Base-by-base conservation (phyloP, 2,329 filamentous ascomycete species). In the Clonostachys solani region DNA sequence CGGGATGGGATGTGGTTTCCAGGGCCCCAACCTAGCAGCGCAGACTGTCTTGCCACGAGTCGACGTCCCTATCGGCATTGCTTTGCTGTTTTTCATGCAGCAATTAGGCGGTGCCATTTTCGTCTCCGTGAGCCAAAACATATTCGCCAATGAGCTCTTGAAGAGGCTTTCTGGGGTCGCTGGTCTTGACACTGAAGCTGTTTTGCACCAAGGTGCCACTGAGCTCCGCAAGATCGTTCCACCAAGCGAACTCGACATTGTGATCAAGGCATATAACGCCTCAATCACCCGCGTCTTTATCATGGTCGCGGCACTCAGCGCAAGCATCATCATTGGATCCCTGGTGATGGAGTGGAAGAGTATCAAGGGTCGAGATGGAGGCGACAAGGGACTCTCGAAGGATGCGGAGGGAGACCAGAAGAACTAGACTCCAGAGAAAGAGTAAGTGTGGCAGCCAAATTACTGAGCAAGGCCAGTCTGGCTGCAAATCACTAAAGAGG, bases 311-410 rank as follows among this genome's bases (percentile, higher is more conserved):
- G 36, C 36, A 3, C 36, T 38, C 7, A 38, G 36, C 17, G 36
- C 36, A n/a, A n/a, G 36, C 17, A 38, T 38, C 7, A 67, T 84
- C 15, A 29, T 82, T 16, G 79, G 75, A 4, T 72, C 77, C 1
- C 56, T 75, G 3, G 70, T 71, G 19, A 75, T 86, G 56, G 74
- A 86, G 61, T 86, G 82, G 83, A 78, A 72, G 59, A 79, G 68
- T 52, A 78, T 85, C 57, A 85, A 84, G 68, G 36, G 36, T 12
- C 15, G 15, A n/a, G 36, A 38, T n/a, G 36, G 36, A 10, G 8
- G 23, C 10, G 23, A 29, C 23, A 29, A 10, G 23, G 23, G 23
- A 29, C 9, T 29, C 23, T 29, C 23, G 23, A 29, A 29, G 23
- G 8, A 29, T 29, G 23, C 23, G 23, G 23, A 29, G 3, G 23